Conservation (phyloP, 2,329 filamentous ascomycete genomes). For the Orbilia javanica region DNA sequence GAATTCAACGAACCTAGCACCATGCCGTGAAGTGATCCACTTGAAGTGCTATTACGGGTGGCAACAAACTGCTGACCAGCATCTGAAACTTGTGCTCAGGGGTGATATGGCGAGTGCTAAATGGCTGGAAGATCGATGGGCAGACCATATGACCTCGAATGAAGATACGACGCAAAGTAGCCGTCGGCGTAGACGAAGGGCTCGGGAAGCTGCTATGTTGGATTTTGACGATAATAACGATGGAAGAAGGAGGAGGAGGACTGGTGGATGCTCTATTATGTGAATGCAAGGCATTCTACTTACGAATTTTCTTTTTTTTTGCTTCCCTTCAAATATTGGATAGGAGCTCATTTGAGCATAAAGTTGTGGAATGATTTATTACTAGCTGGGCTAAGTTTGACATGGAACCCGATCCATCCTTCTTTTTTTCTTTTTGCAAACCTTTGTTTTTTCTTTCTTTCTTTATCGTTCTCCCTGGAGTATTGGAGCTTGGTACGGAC, state of each 20-base stretch:
- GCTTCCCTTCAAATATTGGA: background rate
- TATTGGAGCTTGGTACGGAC: slow-evolving; percentile 5
- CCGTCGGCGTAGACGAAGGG: slow-evolving; percentile 77
- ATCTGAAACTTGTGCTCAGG: slow-evolving; percentile 84
- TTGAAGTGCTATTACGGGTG: slow-evolving; percentile 96
- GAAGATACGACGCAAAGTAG: slow-evolving; percentile 80
- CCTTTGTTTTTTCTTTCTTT: slow-evolving; percentile 2
- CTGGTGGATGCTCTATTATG: slow-evolving; percentile 53
- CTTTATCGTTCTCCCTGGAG: slow-evolving; percentile 13
- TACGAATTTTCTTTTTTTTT: slow-evolving; percentile 11
- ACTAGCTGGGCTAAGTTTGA: slow-evolving; percentile 36
- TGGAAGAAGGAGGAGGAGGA: slow-evolving; percentile 37
- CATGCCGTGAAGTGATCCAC: slow-evolving; percentile 83
- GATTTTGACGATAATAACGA: slow-evolving; percentile 76
- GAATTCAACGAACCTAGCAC: slow-evolving; percentile 64
- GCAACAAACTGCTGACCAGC: slow-evolving; percentile 94
- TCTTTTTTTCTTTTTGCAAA: background rate
- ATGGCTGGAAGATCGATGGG: slow-evolving; percentile 90
- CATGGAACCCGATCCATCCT: slow-evolving; percentile 6
- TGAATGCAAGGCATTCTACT: slow-evolving; percentile 18
- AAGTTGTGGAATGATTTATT: slow-evolving; percentile 3
- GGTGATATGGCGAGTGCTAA: slow-evolving; percentile 75
- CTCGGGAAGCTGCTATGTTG: slow-evolving; percentile 82
- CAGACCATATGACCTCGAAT: slow-evolving; percentile 90
- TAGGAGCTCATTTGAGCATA: background rate